phyloP scores from a whole-genome alignment of 306 rosid species.

The Vigna nakashimae region DNA sequence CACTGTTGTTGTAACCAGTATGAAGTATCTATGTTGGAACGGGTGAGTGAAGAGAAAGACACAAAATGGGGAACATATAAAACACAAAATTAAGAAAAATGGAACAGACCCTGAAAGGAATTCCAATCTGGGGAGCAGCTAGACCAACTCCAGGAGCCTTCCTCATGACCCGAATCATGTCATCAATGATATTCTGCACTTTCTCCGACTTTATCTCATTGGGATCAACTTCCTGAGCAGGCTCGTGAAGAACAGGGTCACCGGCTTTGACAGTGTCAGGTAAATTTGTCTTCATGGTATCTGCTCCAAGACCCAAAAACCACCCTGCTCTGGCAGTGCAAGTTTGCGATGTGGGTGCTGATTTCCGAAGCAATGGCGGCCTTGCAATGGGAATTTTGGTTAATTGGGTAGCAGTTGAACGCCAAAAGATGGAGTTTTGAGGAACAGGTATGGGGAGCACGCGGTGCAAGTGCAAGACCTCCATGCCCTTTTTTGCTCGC shows the following conservation, averaged over 20 bases:
- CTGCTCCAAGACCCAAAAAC: slow-evolving; percentile 72
- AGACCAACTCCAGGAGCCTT: slow-evolving; percentile 91
- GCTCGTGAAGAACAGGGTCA: slow-evolving; percentile 91
- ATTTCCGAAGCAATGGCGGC: slow-evolving; percentile 40
- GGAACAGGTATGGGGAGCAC: slow-evolving; percentile 37
- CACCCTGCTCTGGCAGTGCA: slow-evolving; percentile 73
- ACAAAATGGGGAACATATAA: background rate
- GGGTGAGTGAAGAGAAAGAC: background rate
- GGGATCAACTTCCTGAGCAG: slow-evolving; percentile 70
- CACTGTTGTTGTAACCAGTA: background rate
- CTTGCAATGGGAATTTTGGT: slow-evolving; percentile 18
- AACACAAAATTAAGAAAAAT: background rate
- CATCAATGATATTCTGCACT: slow-evolving; percentile 84
- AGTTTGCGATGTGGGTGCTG: slow-evolving; percentile 43
- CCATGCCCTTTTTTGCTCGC: slow-evolving; percentile 51
- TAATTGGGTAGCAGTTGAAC: slow-evolving; percentile 41
- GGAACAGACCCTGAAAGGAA: slow-evolving; percentile 71
- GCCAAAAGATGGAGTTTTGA: slow-evolving; percentile 33
- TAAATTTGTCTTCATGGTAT: slow-evolving; percentile 55
- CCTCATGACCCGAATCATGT: slow-evolving; percentile 83
- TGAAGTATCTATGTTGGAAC: background rate
- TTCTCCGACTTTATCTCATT: slow-evolving; percentile 71
- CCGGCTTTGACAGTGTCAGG: slow-evolving; percentile 89
- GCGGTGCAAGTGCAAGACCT: slow-evolving; percentile 45
- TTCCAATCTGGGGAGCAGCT: slow-evolving; percentile 96